These are phyloP conservation scores for Aspergillus viridinutans DNA, from an alignment of 2,329 filamentous ascomycete genomes.

Conservation along the genomic window DNA sequence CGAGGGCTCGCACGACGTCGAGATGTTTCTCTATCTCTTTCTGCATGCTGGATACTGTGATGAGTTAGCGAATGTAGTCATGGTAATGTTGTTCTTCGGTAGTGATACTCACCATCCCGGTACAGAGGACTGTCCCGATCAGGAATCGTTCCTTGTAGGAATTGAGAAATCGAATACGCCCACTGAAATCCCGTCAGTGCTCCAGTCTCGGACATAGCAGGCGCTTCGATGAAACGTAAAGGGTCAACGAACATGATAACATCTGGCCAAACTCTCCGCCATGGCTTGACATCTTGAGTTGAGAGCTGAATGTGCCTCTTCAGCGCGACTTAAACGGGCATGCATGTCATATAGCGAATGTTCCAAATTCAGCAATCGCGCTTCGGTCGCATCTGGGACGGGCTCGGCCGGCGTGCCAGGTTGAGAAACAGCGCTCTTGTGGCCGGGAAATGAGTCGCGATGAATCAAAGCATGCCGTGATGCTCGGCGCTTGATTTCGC, in stretches of 20 bases:
- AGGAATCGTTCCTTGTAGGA: conserved; percentile 68
- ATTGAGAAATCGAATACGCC: conserved; percentile 77
- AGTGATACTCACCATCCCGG: conserved; percentile 65
- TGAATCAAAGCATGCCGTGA: conserved; percentile 92
- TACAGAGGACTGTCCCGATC: conserved; percentile 72
- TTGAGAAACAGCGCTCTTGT: conserved; percentile 71
- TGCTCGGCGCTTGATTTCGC: conserved; percentile 92
- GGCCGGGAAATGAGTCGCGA: conserved; percentile 77
- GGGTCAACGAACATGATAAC: conserved; percentile 54
- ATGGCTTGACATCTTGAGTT: conserved; percentile 76
- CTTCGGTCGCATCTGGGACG: conserved; percentile 73
- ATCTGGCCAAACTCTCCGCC: conserved; percentile 73
- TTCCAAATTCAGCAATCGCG: conserved; percentile 70
- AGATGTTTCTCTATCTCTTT: conserved; percentile 60
- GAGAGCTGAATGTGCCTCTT: conserved; percentile 76
- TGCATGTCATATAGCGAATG: conserved; percentile 78
- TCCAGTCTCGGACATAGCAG: neutral
- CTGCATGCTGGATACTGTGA: conserved; percentile 53
- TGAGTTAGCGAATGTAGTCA: conserved; percentile 12
- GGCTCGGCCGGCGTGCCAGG: conserved; percentile 81
- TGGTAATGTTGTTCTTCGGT: neutral
- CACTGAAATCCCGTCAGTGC: conserved; percentile 47
- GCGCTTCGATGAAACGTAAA: conserved; percentile 2
- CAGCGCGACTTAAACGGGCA: conserved; percentile 69
- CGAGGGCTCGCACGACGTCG: conserved; percentile 53